Base-by-base conservation (phyloP, 192 early-diverging fungal genomes). In the Neocallimastix lanati region DNA sequence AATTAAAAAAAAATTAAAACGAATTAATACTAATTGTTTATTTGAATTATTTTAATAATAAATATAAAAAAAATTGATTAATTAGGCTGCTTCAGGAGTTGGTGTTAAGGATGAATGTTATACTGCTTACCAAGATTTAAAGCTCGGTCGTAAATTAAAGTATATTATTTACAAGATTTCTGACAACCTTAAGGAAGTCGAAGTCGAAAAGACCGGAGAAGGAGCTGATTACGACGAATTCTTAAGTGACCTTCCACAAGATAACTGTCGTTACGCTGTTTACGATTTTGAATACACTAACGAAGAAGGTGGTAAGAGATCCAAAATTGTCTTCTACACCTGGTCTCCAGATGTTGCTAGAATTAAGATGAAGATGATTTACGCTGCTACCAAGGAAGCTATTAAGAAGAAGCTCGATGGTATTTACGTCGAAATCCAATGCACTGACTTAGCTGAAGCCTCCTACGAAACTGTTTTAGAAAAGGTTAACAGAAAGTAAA, bases 341-440 rank as follows among this genome's bases (percentile, higher is more conserved):
- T 98, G 95, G 95, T 85, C 91, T 36, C 96, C 96, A 29, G 94
- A 96, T 80, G 85, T 78, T 9, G 87, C 94, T 29, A 91, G 87
- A 81, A 85, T 96, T 80, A 90, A 88, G 83, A 78, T 86, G 83
- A 96, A 96, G 90, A 98, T 98, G 96, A 76, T 96, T 82, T 96
- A 96, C 86, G 90, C 96, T 29, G 89, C 93, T 35, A 90, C 87
- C 86, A 96, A 94, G 85, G 90, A 92, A 67, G 92, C 88, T 77
- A 82, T 98, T 38, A 89, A 91, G 82, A 90, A 86, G 83, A 84
- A 85, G 80, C 88, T 96, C 29, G 87, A 89, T 37, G 95, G 94
- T 76, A 80, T 96, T 79, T 88, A 84, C 78, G 83, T 84, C 40
- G 93, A 94, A 79, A 83, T 96, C 80, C 96, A 98, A 87, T 93